A percentile compares a stretch with the other conserved stretches of the same genome.
Conservation (phyloP, 2,329 filamentous ascomycete genomes). For the Apiospora malaysiana region DNA sequence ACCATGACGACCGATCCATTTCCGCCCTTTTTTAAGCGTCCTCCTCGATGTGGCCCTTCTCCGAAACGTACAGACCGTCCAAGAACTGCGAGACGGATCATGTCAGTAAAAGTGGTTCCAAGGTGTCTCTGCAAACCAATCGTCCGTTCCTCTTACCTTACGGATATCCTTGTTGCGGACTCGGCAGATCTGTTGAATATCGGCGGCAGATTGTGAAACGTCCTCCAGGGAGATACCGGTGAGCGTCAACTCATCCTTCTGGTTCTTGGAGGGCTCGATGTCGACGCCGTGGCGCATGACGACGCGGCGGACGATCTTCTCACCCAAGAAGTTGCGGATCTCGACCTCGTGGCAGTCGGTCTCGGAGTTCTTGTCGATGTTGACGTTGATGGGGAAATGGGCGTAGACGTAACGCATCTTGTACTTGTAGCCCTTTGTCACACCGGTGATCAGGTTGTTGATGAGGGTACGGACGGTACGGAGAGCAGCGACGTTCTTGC, state of each 20-base stretch:
- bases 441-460: slow-evolving; percentile 98
- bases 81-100: slow-evolving; percentile 72
- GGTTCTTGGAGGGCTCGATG: slow-evolving; percentile 85
- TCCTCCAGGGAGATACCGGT: slow-evolving; percentile 94
- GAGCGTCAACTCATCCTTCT: slow-evolving; percentile 98
- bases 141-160: slow-evolving; percentile 68
- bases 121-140: background rate
- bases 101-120: slow-evolving; percentile 9
- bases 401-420: slow-evolving; percentile 99
- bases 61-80: slow-evolving; percentile 99
- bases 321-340: slow-evolving; percentile 99
- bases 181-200: slow-evolving; percentile 99
- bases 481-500: slow-evolving; percentile 98
- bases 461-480: slow-evolving; percentile 97
- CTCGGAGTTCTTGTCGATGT: slow-evolving; percentile 95
- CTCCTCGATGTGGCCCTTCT: slow-evolving; percentile 93
- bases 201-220: slow-evolving; percentile 97
- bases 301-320: slow-evolving; percentile 98
- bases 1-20: slow-evolving; percentile 49
- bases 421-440: slow-evolving; percentile 99
- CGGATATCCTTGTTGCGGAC: slow-evolving; percentile 99
- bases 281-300: slow-evolving; percentile 89
- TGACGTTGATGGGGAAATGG: slow-evolving; percentile 99
- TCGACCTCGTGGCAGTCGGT: slow-evolving; percentile 89
- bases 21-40: slow-evolving; percentile 52